These are phyloP conservation scores for Zygotorulaspora florentina DNA, from an alignment of 805 yeast species.

Conservation along the genomic window DNA sequence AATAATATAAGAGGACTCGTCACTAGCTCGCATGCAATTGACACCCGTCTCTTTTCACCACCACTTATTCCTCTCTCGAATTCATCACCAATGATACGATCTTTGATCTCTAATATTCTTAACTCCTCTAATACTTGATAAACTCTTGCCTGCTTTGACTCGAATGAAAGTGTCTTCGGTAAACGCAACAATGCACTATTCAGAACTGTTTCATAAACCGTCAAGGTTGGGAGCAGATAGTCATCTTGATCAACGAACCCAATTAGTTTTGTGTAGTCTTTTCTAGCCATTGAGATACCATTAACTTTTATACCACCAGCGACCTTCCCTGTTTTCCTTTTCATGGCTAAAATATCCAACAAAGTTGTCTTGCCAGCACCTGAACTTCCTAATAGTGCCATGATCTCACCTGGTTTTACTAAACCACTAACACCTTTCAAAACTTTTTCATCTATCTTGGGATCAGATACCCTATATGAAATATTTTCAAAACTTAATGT, in stretches of 20 bases:
- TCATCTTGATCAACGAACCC: conserved; percentile 98
- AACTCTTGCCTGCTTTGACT: conserved; percentile 73
- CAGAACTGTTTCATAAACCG: conserved; percentile 92
- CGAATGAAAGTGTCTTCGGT: conserved; percentile 72
- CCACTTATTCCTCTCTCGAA: conserved; percentile 84
- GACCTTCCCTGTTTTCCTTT: conserved; percentile 70
- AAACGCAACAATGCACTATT: conserved; percentile 86
- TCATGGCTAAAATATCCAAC: conserved; percentile 85
- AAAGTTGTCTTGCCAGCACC: conserved; percentile 98
- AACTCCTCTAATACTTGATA: conserved; percentile 80
- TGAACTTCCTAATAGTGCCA: conserved; percentile 98
- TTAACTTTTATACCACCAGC: conserved; percentile 71
- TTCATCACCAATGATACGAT: conserved; percentile 82
- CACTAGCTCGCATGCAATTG: conserved; percentile 89
- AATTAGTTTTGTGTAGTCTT: conserved; percentile 58
- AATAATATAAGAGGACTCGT: conserved; percentile 82
- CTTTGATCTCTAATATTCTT: conserved; percentile 77
- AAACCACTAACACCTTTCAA: conserved; percentile 66
- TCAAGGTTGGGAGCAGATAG: conserved; percentile 80
- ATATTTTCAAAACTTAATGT: conserved; percentile 72
- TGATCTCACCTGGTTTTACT: conserved; percentile 80
- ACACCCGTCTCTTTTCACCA: conserved; percentile 83
- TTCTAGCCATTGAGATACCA: conserved; percentile 44
- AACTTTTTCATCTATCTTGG: conserved; percentile 37
- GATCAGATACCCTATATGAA: conserved; percentile 41